Base-by-base conservation (phyloP, 2,329 filamentous ascomycete genomes). In the Calonectria henricotiae region DNA sequence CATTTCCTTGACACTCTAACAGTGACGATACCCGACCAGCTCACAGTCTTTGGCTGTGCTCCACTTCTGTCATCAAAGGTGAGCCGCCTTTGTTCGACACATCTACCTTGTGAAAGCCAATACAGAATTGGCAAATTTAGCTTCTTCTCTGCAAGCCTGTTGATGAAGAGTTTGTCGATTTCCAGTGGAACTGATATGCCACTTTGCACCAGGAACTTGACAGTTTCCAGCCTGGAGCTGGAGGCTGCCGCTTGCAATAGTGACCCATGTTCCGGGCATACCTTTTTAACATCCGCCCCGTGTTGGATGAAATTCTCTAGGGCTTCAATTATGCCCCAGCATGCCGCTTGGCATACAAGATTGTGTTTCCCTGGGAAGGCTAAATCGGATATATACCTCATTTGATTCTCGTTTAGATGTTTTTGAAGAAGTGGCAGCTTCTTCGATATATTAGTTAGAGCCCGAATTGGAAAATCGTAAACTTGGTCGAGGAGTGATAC, bases 211-310 rank as follows among this genome's bases (percentile, higher is more conserved):
- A 55, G 7, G 12, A 55, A 55, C 32, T 55, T 55, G 51, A 55
- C 51, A 2, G 51, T 55, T 8, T 55, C 51, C 51, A 55, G n/a
- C 7, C 51, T 37, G 0, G 51, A 55, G 51, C 37, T 55, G 5
- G 51, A 55, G 9, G 51, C 51, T 23, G 51, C 51, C 51, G 51
- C 51, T n/a, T 55, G 51, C 15, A 55, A 37, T 15, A 55, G 51
- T 13, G 51, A 55, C 4, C 51, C 51, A 25, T 55, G 51, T 17
- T 55, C 51, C 1, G 51, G 51, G n/a, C 51, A 55, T 37, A 12
- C 2, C 3, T 37, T 37, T 23, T 13, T 37, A 2, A 55, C n/a
- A 23, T 55, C n/a, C 3, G 51, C 51, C 1, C 51, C 51, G 1
- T 55, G 51, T 15, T 55, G 9, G 8, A 55, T 37, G 15, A 55